Conservation (phyloP, 805 yeast species). For the Blastobotrys peoriensis region DNA sequence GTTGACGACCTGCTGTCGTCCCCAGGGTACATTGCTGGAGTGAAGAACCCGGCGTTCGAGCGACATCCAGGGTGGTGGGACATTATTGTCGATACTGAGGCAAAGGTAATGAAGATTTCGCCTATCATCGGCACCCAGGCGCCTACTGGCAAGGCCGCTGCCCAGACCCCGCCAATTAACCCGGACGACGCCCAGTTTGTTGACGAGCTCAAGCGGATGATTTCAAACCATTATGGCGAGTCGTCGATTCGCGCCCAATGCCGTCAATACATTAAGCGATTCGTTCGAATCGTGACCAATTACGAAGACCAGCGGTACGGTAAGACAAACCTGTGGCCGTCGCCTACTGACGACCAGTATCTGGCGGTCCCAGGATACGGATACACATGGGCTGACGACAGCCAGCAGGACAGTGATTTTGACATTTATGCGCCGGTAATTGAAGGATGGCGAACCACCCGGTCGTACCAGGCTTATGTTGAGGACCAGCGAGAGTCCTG, state of each 20-base stretch:
- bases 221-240: slow-evolving; percentile 27
- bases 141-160: not conserved
- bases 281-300: slow-evolving; percentile 24
- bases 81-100: slow-evolving; percentile 46
- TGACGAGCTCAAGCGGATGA: slow-evolving; percentile 24
- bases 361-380: slow-evolving; percentile 26
- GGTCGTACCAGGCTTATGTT: slow-evolving; percentile 22
- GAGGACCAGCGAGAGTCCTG: slow-evolving; percentile 18
- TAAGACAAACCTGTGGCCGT: slow-evolving; percentile 20
- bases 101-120: slow-evolving; percentile 31
- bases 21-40: slow-evolving; percentile 51
- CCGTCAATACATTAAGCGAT: slow-evolving; percentile 23
- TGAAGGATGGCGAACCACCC: slow-evolving; percentile 27
- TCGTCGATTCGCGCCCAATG: slow-evolving; percentile 24
- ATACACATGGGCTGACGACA: slow-evolving; percentile 27
- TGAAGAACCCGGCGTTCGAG: slow-evolving; percentile 54
- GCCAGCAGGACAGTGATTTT: slow-evolving; percentile 20
- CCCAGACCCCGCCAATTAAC: slow-evolving; percentile 1
- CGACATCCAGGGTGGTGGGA: slow-evolving; percentile 52
- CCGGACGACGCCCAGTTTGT: slow-evolving; percentile 22
- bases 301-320: slow-evolving; percentile 25
- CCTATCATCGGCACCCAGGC: slow-evolving; percentile 17
- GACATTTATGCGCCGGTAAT: slow-evolving; percentile 22
- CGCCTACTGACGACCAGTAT: slow-evolving; percentile 13
- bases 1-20: slow-evolving; percentile 44